Evolutionary conservation across 352 stramenopile genomes (phyloP), one percentile per base, ranked within the genome.

Genomic region (Globisporangium orthogonon): DNA sequence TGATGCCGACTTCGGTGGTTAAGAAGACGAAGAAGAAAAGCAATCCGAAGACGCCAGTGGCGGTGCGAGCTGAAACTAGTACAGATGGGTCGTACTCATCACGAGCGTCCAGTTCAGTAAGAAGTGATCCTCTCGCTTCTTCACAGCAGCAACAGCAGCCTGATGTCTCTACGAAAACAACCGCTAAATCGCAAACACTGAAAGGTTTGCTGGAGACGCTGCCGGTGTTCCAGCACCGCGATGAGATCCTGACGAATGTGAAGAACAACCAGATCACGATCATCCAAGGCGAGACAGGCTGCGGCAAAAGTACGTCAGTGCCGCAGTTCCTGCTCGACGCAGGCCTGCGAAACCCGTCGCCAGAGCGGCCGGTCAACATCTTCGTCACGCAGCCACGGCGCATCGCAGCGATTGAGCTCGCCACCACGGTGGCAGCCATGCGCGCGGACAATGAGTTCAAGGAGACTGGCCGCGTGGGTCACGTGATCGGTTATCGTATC

Each of bases 301-400:
- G 96, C 65, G 97, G 97, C n/a, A 99, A 99, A 72, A 97, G 78
- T 58, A 97, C 87, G 7, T 87, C 92, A 7, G 86, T 99, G 4
- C 96, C 96, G 23, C 78, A 97, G 50, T 97, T 98, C 66, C 66
- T 98, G 18, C 74, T 98, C 7, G 80, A 97, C 62, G 67, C 78
- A 6, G 64, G 66, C 45, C 37, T 73, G 14, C 47, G 48, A 4
- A 48, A 47, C 2, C 53, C 56, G 5, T 17, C 52, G 1, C 60
- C 52, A 23, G 55, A 85, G 65, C 66, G 82, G 3, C 71, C 77
- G 7, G 73, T 95, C 15, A 98, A 98, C 58, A 96, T 98, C 51
- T 98, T 98, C 47, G 86, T 98, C 37, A 98, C 91, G 9, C 96
- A 98, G 63, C 95, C 95, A 5, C 79, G 94, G 29, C 79, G 96